Evolutionary conservation across 2,329 filamentous ascomycete species (phyloP).

Genomic region (Rutstroemia sp.): DNA sequence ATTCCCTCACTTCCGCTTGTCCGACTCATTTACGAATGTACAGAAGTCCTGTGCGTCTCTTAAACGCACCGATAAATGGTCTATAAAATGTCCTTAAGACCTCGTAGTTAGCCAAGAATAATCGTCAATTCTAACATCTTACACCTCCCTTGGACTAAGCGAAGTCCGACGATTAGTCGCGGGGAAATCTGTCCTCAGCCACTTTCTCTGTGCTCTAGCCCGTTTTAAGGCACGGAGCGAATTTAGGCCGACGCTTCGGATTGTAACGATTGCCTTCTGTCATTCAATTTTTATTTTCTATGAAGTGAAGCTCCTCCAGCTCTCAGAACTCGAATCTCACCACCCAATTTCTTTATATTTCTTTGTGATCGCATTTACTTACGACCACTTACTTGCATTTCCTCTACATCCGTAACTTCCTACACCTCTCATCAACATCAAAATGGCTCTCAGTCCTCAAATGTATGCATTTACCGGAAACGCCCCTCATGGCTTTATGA

Average conservation of each 20-base stretch:
- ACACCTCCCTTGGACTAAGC: too few species aligned
- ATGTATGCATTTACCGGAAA: constrained; percentile 41
- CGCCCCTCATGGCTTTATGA: constrained; percentile 9
- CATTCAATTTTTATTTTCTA: background rate
- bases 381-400: constrained; percentile 4
- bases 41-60: too few species aligned
- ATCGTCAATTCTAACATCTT: too few species aligned
- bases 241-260: constrained; percentile 5
- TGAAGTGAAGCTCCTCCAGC: background rate
- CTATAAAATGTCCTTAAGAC: too few species aligned
- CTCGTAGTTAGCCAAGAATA: too few species aligned
- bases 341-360: background rate
- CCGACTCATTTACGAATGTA: too few species aligned
- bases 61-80: too few species aligned
- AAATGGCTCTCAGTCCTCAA: constrained; percentile 58
- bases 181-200: constrained; percentile 9
- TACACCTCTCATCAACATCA: constrained; percentile 14
- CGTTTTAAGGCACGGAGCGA: background rate
- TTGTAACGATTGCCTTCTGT: constrained; percentile 6
- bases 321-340: background rate
- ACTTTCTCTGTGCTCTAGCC: background rate
- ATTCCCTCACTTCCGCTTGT: too few species aligned
- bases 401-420: background rate
- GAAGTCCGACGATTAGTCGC: background rate
- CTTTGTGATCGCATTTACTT: constrained; percentile 16